These are phyloP conservation scores for Tubosaeta sp. DNA, from an alignment of 768 basidiomycete species.

Conservation along the genomic window DNA sequence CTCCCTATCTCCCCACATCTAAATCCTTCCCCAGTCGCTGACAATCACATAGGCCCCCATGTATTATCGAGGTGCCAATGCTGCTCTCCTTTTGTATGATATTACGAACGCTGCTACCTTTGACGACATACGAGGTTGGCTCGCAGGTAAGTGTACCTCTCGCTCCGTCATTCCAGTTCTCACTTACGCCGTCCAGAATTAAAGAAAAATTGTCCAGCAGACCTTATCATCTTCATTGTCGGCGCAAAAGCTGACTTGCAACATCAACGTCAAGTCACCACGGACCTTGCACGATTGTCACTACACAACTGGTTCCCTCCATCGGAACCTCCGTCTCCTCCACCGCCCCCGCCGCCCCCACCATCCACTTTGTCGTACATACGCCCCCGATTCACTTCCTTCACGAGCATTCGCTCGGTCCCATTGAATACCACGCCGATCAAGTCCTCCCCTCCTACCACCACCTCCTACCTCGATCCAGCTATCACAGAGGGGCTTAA, in stretches of 20 bases:
- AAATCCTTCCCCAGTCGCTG: conserved; percentile 14
- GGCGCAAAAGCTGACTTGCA: conserved; percentile 87
- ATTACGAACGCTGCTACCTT: conserved; percentile 87
- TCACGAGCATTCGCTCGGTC: conserved; percentile 57
- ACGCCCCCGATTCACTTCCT: conserved; percentile 33
- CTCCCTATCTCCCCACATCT: neutral
- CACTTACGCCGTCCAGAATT: conserved; percentile 49
- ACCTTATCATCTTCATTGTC: conserved; percentile 92
- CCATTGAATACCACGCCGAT: conserved; percentile 43
- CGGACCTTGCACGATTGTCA: conserved; percentile 78
- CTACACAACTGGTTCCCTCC: conserved; percentile 88
- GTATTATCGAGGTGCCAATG: conserved; percentile 96
- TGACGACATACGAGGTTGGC: conserved; percentile 88
- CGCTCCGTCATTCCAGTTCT: neutral
- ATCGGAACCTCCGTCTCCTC: conserved; percentile 62
- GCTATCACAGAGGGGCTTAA: conserved; percentile 50
- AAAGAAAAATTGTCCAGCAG: conserved; percentile 84
- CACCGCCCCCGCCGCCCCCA: conserved; percentile 53
- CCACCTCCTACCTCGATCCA: conserved; percentile 61
- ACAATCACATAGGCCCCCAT: conserved; percentile 68
- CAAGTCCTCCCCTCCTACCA: conserved; percentile 50
- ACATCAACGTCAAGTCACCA: conserved; percentile 67
- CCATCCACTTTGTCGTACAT: conserved; percentile 37
- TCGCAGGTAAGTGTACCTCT: conserved; percentile 58
- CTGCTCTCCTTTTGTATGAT: conserved; percentile 92